These are phyloP conservation scores for Coemansia sp. DNA, from an alignment of 192 early-diverging fungal species.

Conservation along the genomic window DNA sequence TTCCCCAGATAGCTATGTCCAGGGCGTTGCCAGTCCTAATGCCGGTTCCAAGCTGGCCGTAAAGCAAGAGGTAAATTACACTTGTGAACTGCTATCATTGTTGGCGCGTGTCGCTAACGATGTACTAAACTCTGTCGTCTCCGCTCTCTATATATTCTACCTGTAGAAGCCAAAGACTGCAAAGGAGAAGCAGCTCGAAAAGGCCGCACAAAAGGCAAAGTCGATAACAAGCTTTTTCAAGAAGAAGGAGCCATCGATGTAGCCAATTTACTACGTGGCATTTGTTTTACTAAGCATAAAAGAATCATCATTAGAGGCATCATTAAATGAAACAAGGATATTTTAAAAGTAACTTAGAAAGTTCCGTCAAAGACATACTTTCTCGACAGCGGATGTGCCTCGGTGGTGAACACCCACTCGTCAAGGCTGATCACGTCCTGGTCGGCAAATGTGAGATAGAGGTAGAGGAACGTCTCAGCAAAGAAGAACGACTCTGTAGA, in stretches of 20 bases:
- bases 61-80: constrained; percentile 19
- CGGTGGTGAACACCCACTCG: constrained; percentile 93
- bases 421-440: constrained; percentile 71
- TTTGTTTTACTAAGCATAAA: too few relatives aligned
- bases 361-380: constrained; percentile 39
- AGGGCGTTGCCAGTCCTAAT: constrained; percentile 20
- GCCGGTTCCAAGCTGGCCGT: not conserved
- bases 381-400: constrained; percentile 82
- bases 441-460: constrained; percentile 83
- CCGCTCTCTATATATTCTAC: not conserved
- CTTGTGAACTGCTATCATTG: too few relatives aligned
- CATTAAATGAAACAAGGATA: too few relatives aligned
- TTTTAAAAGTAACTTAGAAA: constrained; percentile 29
- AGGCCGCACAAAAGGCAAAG: constrained; percentile 45
- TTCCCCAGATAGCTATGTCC: constrained; percentile 31
- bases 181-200: constrained; percentile 49
- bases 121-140: too few relatives aligned
- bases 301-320: too few relatives aligned
- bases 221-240: constrained; percentile 47
- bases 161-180: constrained; percentile 37
- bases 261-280: too few relatives aligned
- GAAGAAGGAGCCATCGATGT: constrained; percentile 11
- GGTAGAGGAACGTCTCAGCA: constrained; percentile 93
- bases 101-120: too few relatives aligned
- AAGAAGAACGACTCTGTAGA: constrained; percentile 78